Base-by-base conservation (phyloP, 352 stramenopile species). In the Globisporangium camurandrum region DNA sequence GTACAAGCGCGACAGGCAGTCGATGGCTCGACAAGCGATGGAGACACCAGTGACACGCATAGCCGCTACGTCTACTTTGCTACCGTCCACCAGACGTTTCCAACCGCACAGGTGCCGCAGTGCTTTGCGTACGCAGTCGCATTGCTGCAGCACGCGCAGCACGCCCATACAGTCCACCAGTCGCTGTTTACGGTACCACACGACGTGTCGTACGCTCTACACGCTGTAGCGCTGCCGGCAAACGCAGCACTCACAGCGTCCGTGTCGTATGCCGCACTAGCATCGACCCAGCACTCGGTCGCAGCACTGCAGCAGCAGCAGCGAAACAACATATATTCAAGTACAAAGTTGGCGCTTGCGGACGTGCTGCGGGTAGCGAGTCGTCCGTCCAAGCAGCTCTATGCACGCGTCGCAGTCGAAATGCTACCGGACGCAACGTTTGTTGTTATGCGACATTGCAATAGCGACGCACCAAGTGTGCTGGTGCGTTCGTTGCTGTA, bases 221-320 rank as follows among this genome's bases (percentile, higher is more conserved):
- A 26, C 43, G 59, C 24, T 23, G 27, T 58, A 9, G 50, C 78
- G 17, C 68, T 84, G 23, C 72, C 74, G 14, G 45, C 19, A 3
- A 86, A 82, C 36, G 57, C 44, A 14, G 77, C 74, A 8, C 68
- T 76, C 19, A 50, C 55, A 31, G 64, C 66, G 19, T 72, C 64
- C 9, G 68, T 72, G 6, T 69, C 57, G 20, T 86, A 86, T 55
- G 59, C 68, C 14, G 54, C 67, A 37, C 63, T 86, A n/a, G n/a
- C n/a, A n/a, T n/a, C n/a, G n/a, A n/a, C n/a, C n/a, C n/a, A n/a
- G n/a, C n/a, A n/a, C n/a, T n/a, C n/a, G n/a, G n/a, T n/a, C n/a
- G n/a, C n/a, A n/a, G n/a, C 23, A 46, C 54, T 34, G 68, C 51
- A 19, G 44, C 51, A 12, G 41, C 33, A 12, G 37, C 51, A 8